Evolutionary conservation across 2,329 filamentous ascomycete genomes (phyloP), one percentile per base, ranked within the genome.

Genomic region (Sphaerulina musiva): DNA sequence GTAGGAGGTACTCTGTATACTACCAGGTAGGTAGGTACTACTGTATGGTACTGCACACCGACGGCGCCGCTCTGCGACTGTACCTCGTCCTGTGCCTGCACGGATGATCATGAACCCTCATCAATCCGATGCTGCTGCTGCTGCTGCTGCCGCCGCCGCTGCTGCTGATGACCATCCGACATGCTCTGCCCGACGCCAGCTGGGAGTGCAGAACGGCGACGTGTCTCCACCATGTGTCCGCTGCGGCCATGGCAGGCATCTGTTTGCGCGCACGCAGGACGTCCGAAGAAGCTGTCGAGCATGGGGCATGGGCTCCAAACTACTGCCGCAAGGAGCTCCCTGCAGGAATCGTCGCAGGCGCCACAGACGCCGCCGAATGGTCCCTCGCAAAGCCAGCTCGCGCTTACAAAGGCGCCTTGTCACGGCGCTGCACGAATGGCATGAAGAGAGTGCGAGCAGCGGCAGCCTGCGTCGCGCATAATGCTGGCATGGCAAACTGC

Each of bases 271-370:
- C 53, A 57, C 48, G 48, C 50, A 51, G 32, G 57, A 58, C 34
- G 58, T 62, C 43, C n/a, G 47, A 59, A 60, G 59, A 55, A 61
- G 59, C 57, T 44, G 53, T 55, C 23, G 20, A 46, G 57, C 47
- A 56, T 52, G 55, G 48, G 8, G 34, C 12, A 29, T 29, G 26
- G 26, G 41, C 38, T 45, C 31, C 17, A 26, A 29, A 36, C 20
- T 20, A 8, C 40, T 55, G 45, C 62, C 60, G 44, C 53, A 65
- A 59, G 45, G 49, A 59, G 63, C 61, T 54, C 52, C 41, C 50
- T 66, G 65, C 65, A 68, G 57, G 45, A 59, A 57, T 62, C 60
- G 48, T 58, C 60, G 63, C 62, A 59, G 54, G 54, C 59, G 65
- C 65, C 64, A 66, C 64, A 38, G 20, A 54, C 54, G 43, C 53